These are phyloP conservation scores for Phalaenopsis hybrid DNA, from an alignment of 116 monocot species.

Conservation along the genomic window DNA sequence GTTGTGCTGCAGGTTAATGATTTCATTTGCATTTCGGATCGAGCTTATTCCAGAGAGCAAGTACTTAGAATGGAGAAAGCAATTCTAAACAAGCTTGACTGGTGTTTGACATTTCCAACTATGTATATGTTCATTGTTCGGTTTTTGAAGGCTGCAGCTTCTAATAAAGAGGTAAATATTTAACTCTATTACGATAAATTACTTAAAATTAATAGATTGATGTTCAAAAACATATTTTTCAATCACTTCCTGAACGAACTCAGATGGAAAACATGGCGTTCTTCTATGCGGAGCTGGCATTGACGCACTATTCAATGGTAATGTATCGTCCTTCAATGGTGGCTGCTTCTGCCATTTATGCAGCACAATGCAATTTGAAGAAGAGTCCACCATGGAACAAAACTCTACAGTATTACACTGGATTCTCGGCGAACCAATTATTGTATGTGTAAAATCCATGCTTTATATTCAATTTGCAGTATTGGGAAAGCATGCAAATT, in stretches of 20 bases:
- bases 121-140: slow-evolving; percentile 74
- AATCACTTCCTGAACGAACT: background rate
- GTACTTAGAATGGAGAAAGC: slow-evolving; percentile 63
- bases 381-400: slow-evolving; percentile 51
- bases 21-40: slow-evolving; percentile 57
- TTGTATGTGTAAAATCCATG: slow-evolving; percentile 26
- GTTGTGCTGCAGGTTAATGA: slow-evolving; percentile 47
- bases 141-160: slow-evolving; percentile 62
- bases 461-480: background rate
- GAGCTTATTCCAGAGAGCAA: slow-evolving; percentile 50
- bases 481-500: background rate
- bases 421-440: slow-evolving; percentile 43
- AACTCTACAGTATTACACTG: slow-evolving; percentile 50
- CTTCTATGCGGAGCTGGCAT: slow-evolving; percentile 56
- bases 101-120: slow-evolving; percentile 84
- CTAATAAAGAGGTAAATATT: slow-evolving; percentile 43
- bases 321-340: slow-evolving; percentile 59
- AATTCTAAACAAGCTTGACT: slow-evolving; percentile 76
- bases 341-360: slow-evolving; percentile 85
- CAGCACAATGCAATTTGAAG: slow-evolving; percentile 59
- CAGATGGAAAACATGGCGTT: slow-evolving; percentile 69
- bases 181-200: too few relatives aligned
- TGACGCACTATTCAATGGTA: slow-evolving; percentile 49
- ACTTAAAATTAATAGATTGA: background rate
- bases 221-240: background rate